Evolutionary conservation across 208 protist species (phyloP), one percentile per base, ranked within the genome.

Genomic region (Entamoeba moshkovskii): DNA sequence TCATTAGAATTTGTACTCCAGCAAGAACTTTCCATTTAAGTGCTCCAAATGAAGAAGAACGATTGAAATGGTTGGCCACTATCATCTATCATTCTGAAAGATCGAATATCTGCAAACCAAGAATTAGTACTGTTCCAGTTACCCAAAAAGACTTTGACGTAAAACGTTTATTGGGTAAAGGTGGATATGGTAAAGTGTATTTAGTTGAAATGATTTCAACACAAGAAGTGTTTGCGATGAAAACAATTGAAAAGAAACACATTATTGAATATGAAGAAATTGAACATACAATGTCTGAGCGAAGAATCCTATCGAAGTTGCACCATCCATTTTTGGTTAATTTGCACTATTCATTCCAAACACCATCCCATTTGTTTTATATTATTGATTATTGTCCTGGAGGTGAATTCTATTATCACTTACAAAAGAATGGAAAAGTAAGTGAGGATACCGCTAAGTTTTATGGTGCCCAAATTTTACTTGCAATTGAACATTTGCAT

Each of bases 191-290:
- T 3, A 85, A 94, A 46, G 96, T 97, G 22, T 96, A 96, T 92
- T 94, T 96, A 92, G 96, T 97, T 15, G n/a, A 95, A 45, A 95
- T 95, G 44, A 96, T 96, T 29, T 92, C 95, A 22, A 95, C 94
- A 5, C 94, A 95, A 11, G 29, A 93, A 25, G 95, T 97, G 29
- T 97, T 95, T 92, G 96, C 96, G 0, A 97, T 97, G 96, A 97
- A 97, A 33, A 94, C 96, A 0, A 52, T 97, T 0, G 94, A 95
- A 42, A 97, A 97, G 93, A 93, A 45, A 45, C 73, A 94, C 22
- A 92, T 97, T 33, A 93, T 96, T 3, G 94, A 96, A 47, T 94
- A 94, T 46, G 52, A 96, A 25, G 92, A 96, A 45, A 47, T 95
- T 8, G 52, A 95, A 44, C 95, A 95, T 38, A 95, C 95, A 33